Evolutionary conservation across 164 flowering plant species (phyloP).

Genomic region (Cinnamomum chago): DNA sequence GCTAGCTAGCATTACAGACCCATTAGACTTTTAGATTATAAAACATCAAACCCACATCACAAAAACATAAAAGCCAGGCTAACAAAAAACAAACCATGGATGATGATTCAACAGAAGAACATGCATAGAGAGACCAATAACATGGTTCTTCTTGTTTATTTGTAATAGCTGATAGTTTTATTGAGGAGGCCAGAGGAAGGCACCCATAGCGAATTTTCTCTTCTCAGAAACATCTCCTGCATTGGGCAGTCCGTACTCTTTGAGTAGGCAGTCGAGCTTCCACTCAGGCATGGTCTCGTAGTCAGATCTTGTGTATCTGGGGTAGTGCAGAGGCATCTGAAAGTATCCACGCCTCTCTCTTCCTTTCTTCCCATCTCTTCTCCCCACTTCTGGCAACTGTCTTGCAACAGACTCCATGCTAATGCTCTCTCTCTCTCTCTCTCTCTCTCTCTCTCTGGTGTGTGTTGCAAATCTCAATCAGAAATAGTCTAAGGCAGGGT

Average conservation of each 20-base stretch:
- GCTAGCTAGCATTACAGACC: no score
- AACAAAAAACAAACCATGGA: no score
- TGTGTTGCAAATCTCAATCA: background rate
- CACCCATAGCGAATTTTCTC: constrained; percentile 43
- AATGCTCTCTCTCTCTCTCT: background rate
- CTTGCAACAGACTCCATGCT: background rate
- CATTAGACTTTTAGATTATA: no score
- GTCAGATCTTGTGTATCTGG: constrained; percentile 31
- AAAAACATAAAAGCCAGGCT: no score
- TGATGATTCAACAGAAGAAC: no score
- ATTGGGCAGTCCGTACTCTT: constrained; percentile 33
- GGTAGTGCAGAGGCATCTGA: constrained; percentile 48
- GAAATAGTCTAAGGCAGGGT: background rate
- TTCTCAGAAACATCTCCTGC: constrained; percentile 29
- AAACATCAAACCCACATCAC: no score
- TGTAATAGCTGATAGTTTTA: background rate
- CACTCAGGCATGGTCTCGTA: constrained; percentile 45
- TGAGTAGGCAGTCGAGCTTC: constrained; percentile 31
- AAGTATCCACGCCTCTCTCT: constrained; percentile 16
- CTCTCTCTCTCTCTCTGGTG: background rate
- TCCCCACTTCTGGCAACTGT: background rate
- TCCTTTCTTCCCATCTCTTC: constrained; percentile 1
- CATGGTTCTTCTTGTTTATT: no score
- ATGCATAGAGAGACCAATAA: no score
- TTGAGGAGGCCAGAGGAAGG: constrained; percentile 29